phyloP scores from a whole-genome alignment of 2,329 filamentous ascomycete genomes.

The Lachnellula cervina region DNA sequence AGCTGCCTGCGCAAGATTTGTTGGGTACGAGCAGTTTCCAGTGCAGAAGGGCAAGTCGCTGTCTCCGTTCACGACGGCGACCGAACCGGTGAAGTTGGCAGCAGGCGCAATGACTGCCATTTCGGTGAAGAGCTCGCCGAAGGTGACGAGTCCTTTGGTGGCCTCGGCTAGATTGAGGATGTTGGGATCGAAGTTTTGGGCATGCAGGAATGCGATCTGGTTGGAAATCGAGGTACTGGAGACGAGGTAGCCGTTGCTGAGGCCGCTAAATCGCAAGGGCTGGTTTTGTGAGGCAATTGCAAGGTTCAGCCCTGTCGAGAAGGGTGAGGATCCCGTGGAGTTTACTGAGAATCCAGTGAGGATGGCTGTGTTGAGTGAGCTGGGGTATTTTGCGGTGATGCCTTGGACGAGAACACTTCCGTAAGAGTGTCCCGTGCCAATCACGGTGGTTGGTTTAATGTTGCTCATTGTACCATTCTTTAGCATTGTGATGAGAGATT shows the following conservation, averaged over 20 bases:
- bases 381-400: constrained; percentile 14
- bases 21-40: not conserved
- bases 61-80: constrained; percentile 1
- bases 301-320: no score
- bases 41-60: not conserved
- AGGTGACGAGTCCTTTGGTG: not conserved
- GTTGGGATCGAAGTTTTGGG: not conserved
- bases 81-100: not conserved
- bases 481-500: constrained; percentile 10
- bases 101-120: not conserved
- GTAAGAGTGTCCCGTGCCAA: constrained; percentile 19
- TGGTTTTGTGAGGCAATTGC: not conserved
- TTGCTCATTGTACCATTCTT: constrained; percentile 2
- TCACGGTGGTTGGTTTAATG: constrained; percentile 4
- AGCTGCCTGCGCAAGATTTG: not conserved
- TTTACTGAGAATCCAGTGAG: not conserved
- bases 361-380: constrained; percentile 12
- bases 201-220: not conserved
- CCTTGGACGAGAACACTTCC: constrained; percentile 10
- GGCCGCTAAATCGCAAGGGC: not conserved
- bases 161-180: constrained; percentile 1
- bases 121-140: not conserved
- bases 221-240: not conserved
- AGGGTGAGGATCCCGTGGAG: no score
- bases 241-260: constrained; percentile 1